Conservation (phyloP, 805 yeast genomes). For the Saccharomycopsis lassenensis region DNA sequence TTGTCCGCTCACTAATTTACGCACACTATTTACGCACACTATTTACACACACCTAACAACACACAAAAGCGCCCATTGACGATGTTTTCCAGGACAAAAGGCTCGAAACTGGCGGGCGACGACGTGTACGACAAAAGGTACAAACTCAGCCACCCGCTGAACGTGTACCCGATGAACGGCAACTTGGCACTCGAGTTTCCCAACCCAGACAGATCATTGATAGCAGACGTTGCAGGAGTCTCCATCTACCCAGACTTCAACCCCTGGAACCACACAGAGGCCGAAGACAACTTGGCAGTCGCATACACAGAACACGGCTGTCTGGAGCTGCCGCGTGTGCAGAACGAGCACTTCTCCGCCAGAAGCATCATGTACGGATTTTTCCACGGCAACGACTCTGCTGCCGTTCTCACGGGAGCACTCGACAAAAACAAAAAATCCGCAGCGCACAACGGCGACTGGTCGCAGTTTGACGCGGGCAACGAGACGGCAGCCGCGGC, state of each 20-base stretch:
- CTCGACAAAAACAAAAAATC: no score
- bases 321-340: slow-evolving; percentile 49
- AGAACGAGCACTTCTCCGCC: slow-evolving; percentile 62
- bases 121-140: slow-evolving; percentile 25
- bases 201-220: slow-evolving; percentile 15
- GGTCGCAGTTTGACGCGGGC: no score
- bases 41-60: no score
- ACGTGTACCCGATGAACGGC: slow-evolving; percentile 25
- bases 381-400: slow-evolving; percentile 15
- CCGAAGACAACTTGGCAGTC: slow-evolving; percentile 44
- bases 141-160: slow-evolving; percentile 24
- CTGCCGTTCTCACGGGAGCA: no score
- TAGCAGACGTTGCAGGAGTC: slow-evolving; percentile 3
- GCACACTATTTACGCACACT: no score
- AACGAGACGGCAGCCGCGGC: no score
- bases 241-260: slow-evolving; percentile 54
- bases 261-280: slow-evolving; percentile 55
- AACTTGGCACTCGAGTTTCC: slow-evolving; percentile 17
- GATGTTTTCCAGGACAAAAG: slow-evolving; percentile 2
- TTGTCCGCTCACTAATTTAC: no score
- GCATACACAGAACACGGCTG: slow-evolving; percentile 60
- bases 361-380: slow-evolving; percentile 39
- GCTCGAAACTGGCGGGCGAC: slow-evolving; percentile 8
- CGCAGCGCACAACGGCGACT: no score
- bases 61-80: no score